Conservation (phyloP, 1,139 yeast genomes). For the Yamadazyma oceani region DNA sequence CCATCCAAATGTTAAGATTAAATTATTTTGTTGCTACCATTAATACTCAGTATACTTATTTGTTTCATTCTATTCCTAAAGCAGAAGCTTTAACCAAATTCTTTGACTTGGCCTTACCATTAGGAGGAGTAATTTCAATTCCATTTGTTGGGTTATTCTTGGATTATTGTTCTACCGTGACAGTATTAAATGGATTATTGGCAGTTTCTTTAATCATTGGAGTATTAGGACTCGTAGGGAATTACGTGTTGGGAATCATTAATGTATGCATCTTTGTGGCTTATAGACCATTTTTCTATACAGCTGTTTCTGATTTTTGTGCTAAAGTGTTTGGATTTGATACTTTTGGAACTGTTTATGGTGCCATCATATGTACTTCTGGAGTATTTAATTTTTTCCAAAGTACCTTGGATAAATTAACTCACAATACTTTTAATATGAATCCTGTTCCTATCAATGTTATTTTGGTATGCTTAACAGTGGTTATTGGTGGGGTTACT, state of each 20-base stretch:
- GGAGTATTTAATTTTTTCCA: conserved; percentile 43
- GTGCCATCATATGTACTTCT: conserved; percentile 42
- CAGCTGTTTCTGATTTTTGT: conserved; percentile 45
- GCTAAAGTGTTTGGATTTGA: conserved; percentile 52
- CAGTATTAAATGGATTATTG: conserved; percentile 31
- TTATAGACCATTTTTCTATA: conserved; percentile 47
- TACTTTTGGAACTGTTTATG: conserved; percentile 49
- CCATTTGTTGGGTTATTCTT: conserved; percentile 45
- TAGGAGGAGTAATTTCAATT: conserved; percentile 44
- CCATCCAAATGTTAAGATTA: conserved; percentile 44
- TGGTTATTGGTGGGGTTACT: conserved; percentile 30
- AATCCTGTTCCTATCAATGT: conserved; percentile 43
- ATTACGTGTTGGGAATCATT: conserved; percentile 29
- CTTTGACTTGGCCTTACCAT: conserved; percentile 47
- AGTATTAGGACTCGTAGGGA: conserved; percentile 35
- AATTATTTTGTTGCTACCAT: conserved; percentile 50
- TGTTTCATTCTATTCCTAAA: conserved; percentile 27
- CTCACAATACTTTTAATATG: conserved; percentile 42
- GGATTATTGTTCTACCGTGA: conserved; percentile 37
- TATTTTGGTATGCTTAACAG: conserved; percentile 28
- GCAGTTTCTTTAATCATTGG: conserved; percentile 36
- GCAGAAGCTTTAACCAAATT: conserved; percentile 36
- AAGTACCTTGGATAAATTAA: conserved; percentile 37
- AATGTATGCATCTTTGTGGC: conserved; percentile 41
- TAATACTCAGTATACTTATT: conserved; percentile 43